phyloP scores from a whole-genome alignment of 139 green algal genomes.

The Raphidocelis subcapitata region DNA sequence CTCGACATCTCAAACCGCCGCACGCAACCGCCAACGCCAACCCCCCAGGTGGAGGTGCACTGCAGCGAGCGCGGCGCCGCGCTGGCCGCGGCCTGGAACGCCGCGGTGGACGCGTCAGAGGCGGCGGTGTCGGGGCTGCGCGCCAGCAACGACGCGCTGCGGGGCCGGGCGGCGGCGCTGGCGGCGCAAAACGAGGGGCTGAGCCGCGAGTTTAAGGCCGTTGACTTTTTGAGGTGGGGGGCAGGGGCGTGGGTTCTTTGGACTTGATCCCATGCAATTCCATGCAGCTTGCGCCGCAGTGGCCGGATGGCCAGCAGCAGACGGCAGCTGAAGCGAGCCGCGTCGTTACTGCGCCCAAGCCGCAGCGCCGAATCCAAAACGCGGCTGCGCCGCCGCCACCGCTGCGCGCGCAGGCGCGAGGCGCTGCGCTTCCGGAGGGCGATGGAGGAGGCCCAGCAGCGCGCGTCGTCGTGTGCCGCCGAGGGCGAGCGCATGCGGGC shows the following conservation, averaged over 20 bases:
- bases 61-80: conserved; percentile 60
- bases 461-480: background rate
- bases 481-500: conserved; percentile 15
- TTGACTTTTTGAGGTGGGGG: conserved; percentile 29
- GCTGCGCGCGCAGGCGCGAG: conserved; percentile 29
- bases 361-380: no score
- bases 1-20: background rate
- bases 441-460: conserved; percentile 1
- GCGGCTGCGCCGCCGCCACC: no score
- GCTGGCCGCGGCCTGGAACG: conserved; percentile 60
- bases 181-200: conserved; percentile 14
- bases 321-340: no score
- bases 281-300: background rate
- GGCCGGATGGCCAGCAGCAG: no score
- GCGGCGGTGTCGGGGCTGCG: conserved; percentile 13
- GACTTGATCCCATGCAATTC: background rate
- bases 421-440: conserved; percentile 27
- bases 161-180: conserved; percentile 1
- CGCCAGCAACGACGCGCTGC: conserved; percentile 18
- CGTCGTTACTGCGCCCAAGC: no score
- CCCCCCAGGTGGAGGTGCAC: conserved; percentile 57
- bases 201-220: conserved; percentile 12
- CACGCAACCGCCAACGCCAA: background rate
- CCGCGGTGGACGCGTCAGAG: conserved; percentile 34
- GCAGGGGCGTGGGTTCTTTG: no score